Base-by-base conservation (phyloP, 176 grass and related monocot species). In the Ananas comosus region DNA sequence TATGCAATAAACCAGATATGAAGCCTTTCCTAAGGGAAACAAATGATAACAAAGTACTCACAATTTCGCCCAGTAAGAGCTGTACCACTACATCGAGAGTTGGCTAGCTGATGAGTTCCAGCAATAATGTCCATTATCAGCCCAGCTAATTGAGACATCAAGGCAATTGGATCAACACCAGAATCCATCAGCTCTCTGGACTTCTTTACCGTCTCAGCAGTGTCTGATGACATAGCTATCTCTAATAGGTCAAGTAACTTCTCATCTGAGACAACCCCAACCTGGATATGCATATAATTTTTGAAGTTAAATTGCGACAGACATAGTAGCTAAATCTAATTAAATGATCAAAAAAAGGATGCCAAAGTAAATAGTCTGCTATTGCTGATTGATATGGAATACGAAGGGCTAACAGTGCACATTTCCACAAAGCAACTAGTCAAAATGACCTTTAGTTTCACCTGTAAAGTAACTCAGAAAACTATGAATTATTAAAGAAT, bases 81-180 rank as follows among this genome's bases (percentile, higher is more conserved):
- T 85, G 80, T 84, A 18, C 67, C 84, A 63, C 79, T 74, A 51
- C 70, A 83, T 13, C 82, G 89, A 49, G 90, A 84, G 64, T 87
- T 86, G 12, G 89, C 79, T 67, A 97, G 71, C 71, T 71, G 80
- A 57, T 97, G 91, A 65, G 93, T 99, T 48, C 94, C 94, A 81
- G 94, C 89, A 92, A 99, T 99, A 66, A 99, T 99, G 68, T 99
- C 89, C 89, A 99, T 93, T 80, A 99, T 99, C 66, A 99, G 84
- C 72, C 86, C 89, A 81, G 94, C 94, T 81, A 99, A 87, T 48
- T 99, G 94, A 70, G 94, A 93, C 94, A 99, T 99, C 74, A 99
- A 85, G 51, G 94, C 89, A 84, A 99, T 99, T 2, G 94, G 94
- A 69, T 97, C 94, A 63, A 90, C 82, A 74, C 94, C 89, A 73